phyloP scores from a whole-genome alignment of 495 filamentous ascomycete species.

The Penicillium canariense region DNA sequence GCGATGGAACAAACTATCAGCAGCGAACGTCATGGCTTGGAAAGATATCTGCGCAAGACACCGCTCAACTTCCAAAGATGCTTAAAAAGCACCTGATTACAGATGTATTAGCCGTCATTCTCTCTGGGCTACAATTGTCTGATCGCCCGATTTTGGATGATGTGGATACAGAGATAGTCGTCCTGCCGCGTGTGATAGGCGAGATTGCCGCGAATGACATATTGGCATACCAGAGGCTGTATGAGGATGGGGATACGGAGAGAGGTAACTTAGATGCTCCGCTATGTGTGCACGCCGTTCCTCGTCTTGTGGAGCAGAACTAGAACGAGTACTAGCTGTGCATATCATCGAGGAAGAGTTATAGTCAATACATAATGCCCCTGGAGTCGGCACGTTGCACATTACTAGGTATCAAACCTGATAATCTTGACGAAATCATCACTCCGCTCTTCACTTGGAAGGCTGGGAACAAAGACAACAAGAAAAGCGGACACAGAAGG shows the following conservation, averaged over 20 bases:
- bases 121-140: conserved; percentile 52
- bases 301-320: conserved; percentile 11
- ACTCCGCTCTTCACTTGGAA: too few relatives aligned
- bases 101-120: conserved; percentile 32
- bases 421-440: too few relatives aligned
- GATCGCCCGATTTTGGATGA: conserved; percentile 45
- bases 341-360: conserved; percentile 6
- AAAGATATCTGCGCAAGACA: conserved; percentile 23
- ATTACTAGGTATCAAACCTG: too few relatives aligned
- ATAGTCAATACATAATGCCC: neutral
- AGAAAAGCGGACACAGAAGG: neutral
- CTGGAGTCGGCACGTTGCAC: too few relatives aligned
- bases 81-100: conserved; percentile 25
- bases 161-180: conserved; percentile 49
- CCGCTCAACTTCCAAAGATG: conserved; percentile 21
- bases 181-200: conserved; percentile 50
- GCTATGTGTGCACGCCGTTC: conserved; percentile 17
- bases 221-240: conserved; percentile 50
- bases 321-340: conserved; percentile 12
- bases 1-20: conserved; percentile 35
- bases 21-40: conserved; percentile 38
- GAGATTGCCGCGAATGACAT: conserved; percentile 47
- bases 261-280: conserved; percentile 42
- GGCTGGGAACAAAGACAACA: neutral
- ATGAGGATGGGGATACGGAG: conserved; percentile 43